A percentile compares a stretch with the other conserved stretches of the same genome.
phyloP scores from a whole-genome alignment of 2,329 filamentous ascomycete genomes.

The Amphichorda felina region DNA sequence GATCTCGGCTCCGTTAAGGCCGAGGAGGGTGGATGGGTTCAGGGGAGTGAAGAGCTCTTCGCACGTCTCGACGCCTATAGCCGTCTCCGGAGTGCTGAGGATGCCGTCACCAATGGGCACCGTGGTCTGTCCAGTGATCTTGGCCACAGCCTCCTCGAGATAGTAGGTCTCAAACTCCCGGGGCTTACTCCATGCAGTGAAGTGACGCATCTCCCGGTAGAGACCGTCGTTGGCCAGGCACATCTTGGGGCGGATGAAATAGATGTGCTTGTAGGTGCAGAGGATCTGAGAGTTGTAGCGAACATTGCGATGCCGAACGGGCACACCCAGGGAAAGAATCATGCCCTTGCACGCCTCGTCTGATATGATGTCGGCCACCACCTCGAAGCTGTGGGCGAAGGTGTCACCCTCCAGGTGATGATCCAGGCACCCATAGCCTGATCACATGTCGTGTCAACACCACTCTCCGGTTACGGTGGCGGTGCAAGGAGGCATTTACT shows the following conservation, averaged over 20 bases:
- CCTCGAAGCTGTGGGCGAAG: constrained; percentile 18
- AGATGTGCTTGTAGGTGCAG: constrained; percentile 7
- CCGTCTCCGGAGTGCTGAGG: constrained; percentile 23
- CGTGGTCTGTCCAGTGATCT: constrained; percentile 12
- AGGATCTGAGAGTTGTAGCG: constrained; percentile 19
- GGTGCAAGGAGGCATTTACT: too few relatives aligned
- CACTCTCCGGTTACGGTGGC: neutral
- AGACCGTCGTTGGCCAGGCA: constrained; percentile 22
- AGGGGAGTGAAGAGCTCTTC: constrained; percentile 15
- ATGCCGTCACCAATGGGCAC: constrained; percentile 29
- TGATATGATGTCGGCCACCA: constrained; percentile 17
- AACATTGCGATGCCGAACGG: constrained; percentile 18
- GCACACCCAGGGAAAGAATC: constrained; percentile 6
- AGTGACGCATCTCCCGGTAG: constrained; percentile 26
- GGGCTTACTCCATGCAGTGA: constrained; percentile 25
- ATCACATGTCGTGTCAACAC: neutral
- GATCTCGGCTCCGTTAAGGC: constrained; percentile 56
- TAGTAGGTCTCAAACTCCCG: constrained; percentile 23
- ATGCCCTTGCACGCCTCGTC: constrained; percentile 16
- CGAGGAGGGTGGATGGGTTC: constrained; percentile 3
- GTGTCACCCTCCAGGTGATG: constrained; percentile 19
- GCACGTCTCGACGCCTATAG: constrained; percentile 27
- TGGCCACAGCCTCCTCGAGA: constrained; percentile 13
- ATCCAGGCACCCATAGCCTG: constrained; percentile 15
- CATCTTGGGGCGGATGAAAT: constrained; percentile 10